Evolutionary conservation across 1,139 yeast species (phyloP).

Genomic region (Groenewaldozyma sp.): DNA sequence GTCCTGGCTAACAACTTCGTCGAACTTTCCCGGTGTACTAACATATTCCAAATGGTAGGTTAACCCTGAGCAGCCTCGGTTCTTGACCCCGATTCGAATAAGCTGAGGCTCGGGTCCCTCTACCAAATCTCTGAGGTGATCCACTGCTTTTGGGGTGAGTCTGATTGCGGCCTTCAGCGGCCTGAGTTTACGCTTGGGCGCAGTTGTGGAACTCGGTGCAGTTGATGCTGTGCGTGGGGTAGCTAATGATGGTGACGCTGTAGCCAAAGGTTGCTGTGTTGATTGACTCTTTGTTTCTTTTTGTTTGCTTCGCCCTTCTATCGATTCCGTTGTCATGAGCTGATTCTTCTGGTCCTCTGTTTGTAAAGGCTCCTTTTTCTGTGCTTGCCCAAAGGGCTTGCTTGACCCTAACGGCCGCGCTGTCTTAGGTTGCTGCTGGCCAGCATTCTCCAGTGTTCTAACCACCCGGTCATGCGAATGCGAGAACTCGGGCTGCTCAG

Average conservation of each 20-base stretch:
- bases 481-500: no score
- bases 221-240: conserved; percentile 12
- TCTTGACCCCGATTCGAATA: conserved; percentile 87
- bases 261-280: conserved; percentile 3
- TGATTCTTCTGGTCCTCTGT: no score
- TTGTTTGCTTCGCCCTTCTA: not conserved
- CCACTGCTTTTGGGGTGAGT: conserved; percentile 61
- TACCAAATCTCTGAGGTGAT: conserved; percentile 56
- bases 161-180: conserved; percentile 88
- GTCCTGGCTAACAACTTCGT: conserved; percentile 78
- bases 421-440: no score
- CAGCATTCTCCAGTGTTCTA: no score
- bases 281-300: not conserved
- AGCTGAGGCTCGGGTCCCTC: conserved; percentile 81
- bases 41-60: conserved; percentile 90
- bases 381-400: no score
- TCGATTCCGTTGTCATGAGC: not conserved
- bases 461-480: no score
- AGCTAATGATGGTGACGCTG: conserved; percentile 1
- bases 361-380: no score
- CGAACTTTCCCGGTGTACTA: conserved; percentile 81
- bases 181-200: conserved; percentile 51
- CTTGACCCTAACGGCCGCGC: no score
- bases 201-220: no score
- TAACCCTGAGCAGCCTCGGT: conserved; percentile 93